Evolutionary conservation across 2,329 filamentous ascomycete genomes (phyloP), one percentile per base, ranked within the genome.

Genomic region (Helminthosporium solani): DNA sequence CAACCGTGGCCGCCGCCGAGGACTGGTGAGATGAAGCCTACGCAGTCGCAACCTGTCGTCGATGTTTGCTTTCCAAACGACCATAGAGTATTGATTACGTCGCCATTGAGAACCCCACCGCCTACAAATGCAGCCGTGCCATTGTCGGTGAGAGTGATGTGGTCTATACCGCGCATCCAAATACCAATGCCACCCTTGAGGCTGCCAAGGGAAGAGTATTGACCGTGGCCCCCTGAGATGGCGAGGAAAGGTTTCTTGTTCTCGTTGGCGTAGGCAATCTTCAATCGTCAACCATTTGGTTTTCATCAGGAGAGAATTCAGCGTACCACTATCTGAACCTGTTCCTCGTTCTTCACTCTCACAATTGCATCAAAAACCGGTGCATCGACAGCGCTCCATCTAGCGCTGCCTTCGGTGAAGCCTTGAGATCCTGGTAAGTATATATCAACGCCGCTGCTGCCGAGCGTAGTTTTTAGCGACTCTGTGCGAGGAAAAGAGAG

Each of bases 171-270:
- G 21, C 57, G 56, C 16, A 71, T 47, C 16, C 63, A 60, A 25
- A 72, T 64, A 2, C 60, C 55, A 7, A 70, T 50, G 2, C 66
- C 68, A 25, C 57, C 44, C 2, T 63, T 44, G 1, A 68, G 21
- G 2, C 49, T 47, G 3, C 49, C 59, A 2, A 70, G 44, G 1
- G 58, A 56, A 0, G 56, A 52, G 1, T 56, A 47, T 18, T 52
- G 61, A 2, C 68, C 67, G 49, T 74, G 72, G 1, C 66, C 62
- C 5, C 63, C 66, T 3, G 64, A 66, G 1, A 67, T 68, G 1
- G 64, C 64, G 7, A 72, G 63, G 33, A 73, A 72, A 0, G 68
- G 59, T 8, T 66, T 60, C 3, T 51, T 40, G 27, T 56, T 43
- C 6, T 56, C 52, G 34, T 66, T 56, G 1, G 54, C 56, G 44